phyloP scores from a whole-genome alignment of 306 rosid species.

The Quercus variabilis region DNA sequence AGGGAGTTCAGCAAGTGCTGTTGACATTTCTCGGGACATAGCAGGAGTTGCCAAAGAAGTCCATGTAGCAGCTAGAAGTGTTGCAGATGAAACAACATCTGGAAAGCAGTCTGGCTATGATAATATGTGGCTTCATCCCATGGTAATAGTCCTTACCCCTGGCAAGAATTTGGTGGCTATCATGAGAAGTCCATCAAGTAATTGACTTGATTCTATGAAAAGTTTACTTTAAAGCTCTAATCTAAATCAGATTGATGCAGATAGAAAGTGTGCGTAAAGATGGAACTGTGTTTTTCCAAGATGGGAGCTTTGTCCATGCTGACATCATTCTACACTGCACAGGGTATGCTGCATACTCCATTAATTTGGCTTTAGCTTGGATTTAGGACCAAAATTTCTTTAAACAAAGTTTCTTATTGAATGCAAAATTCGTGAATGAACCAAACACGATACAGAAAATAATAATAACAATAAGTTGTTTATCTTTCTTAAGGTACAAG shows the following conservation, averaged over 20 bases:
- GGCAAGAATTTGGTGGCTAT: constrained; percentile 36
- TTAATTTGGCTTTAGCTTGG: neutral
- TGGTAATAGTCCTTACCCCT: constrained; percentile 49
- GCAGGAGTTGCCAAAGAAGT: constrained; percentile 71
- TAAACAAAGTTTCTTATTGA: neutral
- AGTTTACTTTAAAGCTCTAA: neutral
- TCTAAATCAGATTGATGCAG: constrained; percentile 35
- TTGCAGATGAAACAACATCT: constrained; percentile 21
- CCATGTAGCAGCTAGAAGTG: constrained; percentile 59
- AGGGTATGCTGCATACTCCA: constrained; percentile 44
- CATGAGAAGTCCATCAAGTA: constrained; percentile 9
- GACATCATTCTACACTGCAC: constrained; percentile 77
- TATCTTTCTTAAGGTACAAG: constrained; percentile 49
- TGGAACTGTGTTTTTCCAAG: constrained; percentile 56
- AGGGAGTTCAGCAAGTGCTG: constrained; percentile 64
- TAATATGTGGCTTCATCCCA: constrained; percentile 73
- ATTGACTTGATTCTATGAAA: neutral
- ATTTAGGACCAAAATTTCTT: neutral
- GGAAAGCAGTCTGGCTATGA: constrained; percentile 40
- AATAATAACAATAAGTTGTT: neutral
- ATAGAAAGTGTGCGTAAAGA: constrained; percentile 53
- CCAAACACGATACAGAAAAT: neutral
- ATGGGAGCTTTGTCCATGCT: constrained; percentile 49
- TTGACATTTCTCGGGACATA: constrained; percentile 68
- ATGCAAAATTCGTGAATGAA: neutral